Base-by-base conservation (phyloP, 169 alveolate genomes). In the Cyclospora cayetanensis region DNA sequence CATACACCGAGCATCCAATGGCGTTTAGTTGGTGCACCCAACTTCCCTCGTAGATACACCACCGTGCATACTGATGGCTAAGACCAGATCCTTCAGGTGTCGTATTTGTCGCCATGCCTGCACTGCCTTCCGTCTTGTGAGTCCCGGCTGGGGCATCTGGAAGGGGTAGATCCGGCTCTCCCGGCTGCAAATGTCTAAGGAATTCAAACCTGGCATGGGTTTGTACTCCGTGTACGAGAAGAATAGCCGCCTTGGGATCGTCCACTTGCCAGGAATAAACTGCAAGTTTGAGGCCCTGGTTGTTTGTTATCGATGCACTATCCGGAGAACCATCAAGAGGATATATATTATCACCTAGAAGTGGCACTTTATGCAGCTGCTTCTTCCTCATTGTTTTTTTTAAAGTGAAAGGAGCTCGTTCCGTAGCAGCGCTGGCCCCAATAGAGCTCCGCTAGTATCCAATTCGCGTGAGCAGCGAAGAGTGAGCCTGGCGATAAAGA, bases 1-100 rank as follows among this genome's bases (percentile, higher is more conserved):
- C 94, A 25, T 74, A 66, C 37, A 92, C 91, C 31, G 85, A 31
- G 22, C 82, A 83, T 20, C 94, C 93, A 29, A 68, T 68, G 18
- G 11, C n/a, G 65, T 85, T 92, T 60, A 92, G 76, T 46, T 88
- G 91, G 29, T 92, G 91, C 42, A 79, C 70, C 94, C 94, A 92
- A 60, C 93, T 85, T 9, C 94, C 94, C 43, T 86, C 79, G 52
- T 91, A 91, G 27, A 84, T 68, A 34, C 89, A 55, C 68, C 84
- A 79, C 12, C 92, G 86, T 25, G 11, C 41, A 55, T 37, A 65
- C 60, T 53, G 90, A 12, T 18, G 22, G 37, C 39, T 63, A 29
- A n/a, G n/a, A n/a, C n/a, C n/a, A n/a, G n/a, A n/a, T n/a, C 46
- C 37, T 20, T 12, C 25, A 22, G 42, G 37, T 4, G 52, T 12